phyloP scores from a whole-genome alignment of 495 filamentous ascomycete genomes.

The Hyphodiscus hymeniophilus region DNA sequence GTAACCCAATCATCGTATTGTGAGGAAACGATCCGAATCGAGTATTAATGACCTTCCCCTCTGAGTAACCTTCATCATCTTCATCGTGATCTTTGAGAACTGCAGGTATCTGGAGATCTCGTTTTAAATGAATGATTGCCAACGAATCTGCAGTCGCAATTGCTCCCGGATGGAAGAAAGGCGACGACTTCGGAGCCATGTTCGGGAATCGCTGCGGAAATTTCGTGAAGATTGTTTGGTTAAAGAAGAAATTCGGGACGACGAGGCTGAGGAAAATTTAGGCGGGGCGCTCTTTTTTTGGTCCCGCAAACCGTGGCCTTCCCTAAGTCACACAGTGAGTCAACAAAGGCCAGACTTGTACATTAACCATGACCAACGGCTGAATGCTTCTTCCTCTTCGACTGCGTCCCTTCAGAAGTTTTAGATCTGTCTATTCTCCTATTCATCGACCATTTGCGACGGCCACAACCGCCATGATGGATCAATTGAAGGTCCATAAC shows the following conservation, averaged over 20 bases:
- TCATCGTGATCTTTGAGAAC: constrained; percentile 55
- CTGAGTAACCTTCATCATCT: constrained; percentile 60
- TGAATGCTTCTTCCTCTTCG: constrained; percentile 13
- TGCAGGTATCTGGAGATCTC: constrained; percentile 70
- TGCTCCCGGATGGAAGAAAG: constrained; percentile 61
- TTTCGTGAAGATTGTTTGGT: constrained; percentile 5
- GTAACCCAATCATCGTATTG: constrained; percentile 67
- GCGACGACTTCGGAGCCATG: constrained; percentile 37
- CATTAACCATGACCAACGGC: background rate
- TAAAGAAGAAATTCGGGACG: background rate
- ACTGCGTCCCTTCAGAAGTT: background rate
- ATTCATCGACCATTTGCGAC: background rate
- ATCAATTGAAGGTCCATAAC: constrained; percentile 61
- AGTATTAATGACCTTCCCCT: constrained; percentile 83
- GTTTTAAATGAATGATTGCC: constrained; percentile 73
- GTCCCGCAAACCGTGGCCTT: constrained; percentile 10
- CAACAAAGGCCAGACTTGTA: background rate
- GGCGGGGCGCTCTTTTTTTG: constrained; percentile 1
- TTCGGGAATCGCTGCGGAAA: constrained; percentile 1
- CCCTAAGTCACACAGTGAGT: constrained; percentile 3
- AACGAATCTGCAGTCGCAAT: constrained; percentile 47
- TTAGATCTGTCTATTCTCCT: constrained; percentile 19
- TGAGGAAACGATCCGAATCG: constrained; percentile 95
- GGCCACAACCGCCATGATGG: constrained; percentile 28
- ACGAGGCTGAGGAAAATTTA: constrained; percentile 6